A percentile compares a stretch with the other conserved stretches of the same genome.
Evolutionary conservation across 2,329 filamentous ascomycete genomes (phyloP).

Genomic region (Apiospora saccharicola): DNA sequence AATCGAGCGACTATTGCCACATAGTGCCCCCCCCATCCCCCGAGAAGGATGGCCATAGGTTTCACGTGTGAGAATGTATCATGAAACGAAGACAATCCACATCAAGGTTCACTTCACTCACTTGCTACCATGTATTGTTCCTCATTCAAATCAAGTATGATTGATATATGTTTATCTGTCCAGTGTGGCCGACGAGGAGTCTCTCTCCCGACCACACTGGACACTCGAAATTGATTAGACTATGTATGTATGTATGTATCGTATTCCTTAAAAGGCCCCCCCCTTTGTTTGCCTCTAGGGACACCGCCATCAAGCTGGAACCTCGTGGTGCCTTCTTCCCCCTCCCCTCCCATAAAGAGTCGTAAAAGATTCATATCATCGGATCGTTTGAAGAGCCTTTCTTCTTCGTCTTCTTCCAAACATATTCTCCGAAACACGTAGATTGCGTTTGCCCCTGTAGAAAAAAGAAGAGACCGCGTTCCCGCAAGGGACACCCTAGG

Average conservation of each 20-base stretch:
- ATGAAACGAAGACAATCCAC: background rate
- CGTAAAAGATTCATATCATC: constrained; percentile 19
- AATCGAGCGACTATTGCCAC: background rate
- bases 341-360: background rate
- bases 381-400: background rate
- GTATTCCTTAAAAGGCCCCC: background rate
- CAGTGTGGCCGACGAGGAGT: background rate
- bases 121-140: background rate
- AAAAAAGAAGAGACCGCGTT: background rate
- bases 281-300: constrained; percentile 9
- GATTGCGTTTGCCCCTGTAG: constrained; percentile 12
- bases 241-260: background rate
- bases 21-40: background rate
- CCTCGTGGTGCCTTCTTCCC: background rate
- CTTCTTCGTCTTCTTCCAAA: constrained; percentile 1
- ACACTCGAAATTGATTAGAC: constrained; percentile 11
- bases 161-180: background rate
- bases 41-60: too few relatives aligned
- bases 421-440: constrained; percentile 5
- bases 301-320: background rate
- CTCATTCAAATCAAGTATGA: constrained; percentile 5
- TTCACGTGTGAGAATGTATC: background rate
- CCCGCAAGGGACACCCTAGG: background rate
- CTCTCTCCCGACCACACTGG: background rate
- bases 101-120: too few relatives aligned